phyloP scores from a whole-genome alignment of 139 green algal genomes.

The Dunaliella sp. region DNA sequence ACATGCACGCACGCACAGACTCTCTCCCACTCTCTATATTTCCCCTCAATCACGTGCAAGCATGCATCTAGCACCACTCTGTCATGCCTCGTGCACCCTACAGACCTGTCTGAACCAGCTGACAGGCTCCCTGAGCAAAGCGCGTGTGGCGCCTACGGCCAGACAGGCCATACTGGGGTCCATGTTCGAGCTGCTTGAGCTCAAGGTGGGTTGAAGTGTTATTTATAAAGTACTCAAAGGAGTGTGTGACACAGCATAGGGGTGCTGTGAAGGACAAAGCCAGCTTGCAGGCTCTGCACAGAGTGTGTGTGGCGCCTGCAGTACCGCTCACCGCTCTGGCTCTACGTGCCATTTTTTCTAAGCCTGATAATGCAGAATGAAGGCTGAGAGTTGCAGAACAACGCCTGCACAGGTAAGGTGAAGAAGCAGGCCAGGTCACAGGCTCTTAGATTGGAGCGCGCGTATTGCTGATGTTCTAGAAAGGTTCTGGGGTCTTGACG shows the following conservation, averaged over 20 bases:
- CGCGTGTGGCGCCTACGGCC: not conserved
- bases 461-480: too few relatives aligned
- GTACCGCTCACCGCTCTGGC: not conserved
- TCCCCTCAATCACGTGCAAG: too few relatives aligned
- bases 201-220: slow-evolving; percentile 8
- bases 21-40: too few relatives aligned
- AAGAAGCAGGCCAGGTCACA: too few relatives aligned
- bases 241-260: too few relatives aligned
- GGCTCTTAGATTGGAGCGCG: too few relatives aligned
- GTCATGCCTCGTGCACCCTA: not conserved
- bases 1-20: too few relatives aligned
- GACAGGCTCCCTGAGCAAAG: not conserved
- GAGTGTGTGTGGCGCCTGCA: not conserved
- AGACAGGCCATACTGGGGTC: not conserved
- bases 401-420: too few relatives aligned
- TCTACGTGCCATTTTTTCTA: not conserved
- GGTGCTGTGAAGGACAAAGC: not conserved
- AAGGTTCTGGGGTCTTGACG: too few relatives aligned
- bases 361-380: not conserved
- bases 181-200: slow-evolving; percentile 18
- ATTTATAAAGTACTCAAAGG: too few relatives aligned
- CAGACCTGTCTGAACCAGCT: not conserved
- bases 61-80: too few relatives aligned
- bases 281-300: not conserved
- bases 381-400: too few relatives aligned